Evolutionary conservation across 2,329 filamentous ascomycete species (phyloP), one percentile per base, ranked within the genome.

Genomic region (Metarhizium robertsii): DNA sequence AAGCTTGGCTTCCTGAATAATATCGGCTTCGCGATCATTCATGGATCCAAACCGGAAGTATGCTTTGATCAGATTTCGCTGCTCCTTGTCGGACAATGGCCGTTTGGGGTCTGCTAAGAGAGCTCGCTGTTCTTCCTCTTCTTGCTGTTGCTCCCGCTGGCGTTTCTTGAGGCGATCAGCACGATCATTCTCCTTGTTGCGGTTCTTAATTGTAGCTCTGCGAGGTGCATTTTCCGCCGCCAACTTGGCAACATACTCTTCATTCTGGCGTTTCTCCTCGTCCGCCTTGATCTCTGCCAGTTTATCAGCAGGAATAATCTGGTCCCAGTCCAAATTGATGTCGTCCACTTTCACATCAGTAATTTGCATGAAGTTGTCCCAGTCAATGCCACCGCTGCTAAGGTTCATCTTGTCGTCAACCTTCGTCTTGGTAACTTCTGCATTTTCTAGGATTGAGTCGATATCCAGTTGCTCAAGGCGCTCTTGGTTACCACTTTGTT

Each of bases 401-500:
- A 95, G 88, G 57, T 84, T 84, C 67, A 97, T 90, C 67, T 92
- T 90, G 70, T 96, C 90, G 25, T 92, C 88, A 55, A 96, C 88
- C 71, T 96, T 92, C 0, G 94, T 97, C 75, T 95, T 92, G 64
- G 96, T 95, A 64, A 97, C 85, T 73, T 99, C 94, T 32, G 95
- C 94, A 69, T 96, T 96, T 65, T 94, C 94, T 16, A 99, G 83
- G 43, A 99, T 94, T 8, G 92, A 90, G 67, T 99, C 95, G 62
- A 99, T 97, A 68, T 99, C 94, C 29, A 99, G 85, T 71, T 96
- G 91, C 72, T 99, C 94, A 5, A 99, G 79, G 68, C 95, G 94
- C 73, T 92, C 88, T 71, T 99, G 94, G 67, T 99, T 99, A 57
- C 90, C 90, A 11, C 89, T 94, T 69, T 96, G 92, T 71, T 97